Evolutionary conservation across 331 rosid genomes (phyloP), one percentile per base, ranked within the genome.

Genomic region (Acacia concinna): DNA sequence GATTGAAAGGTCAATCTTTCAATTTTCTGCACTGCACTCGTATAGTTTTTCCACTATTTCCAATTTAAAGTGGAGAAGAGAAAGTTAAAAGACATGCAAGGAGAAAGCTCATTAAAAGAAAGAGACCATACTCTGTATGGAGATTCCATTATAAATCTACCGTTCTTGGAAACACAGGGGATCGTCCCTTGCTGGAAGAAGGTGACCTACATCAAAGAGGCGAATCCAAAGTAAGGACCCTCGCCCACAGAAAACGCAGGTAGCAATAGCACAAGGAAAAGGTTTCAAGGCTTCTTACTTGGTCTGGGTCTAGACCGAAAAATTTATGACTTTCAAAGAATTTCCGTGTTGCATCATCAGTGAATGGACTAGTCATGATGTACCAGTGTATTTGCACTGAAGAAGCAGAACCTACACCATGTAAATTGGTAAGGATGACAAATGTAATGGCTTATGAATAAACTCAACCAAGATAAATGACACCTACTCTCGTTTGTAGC

Each of bases 181-280:
- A 96, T 88, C 56, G 98, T 96, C 51, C 99, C 99, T 86, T 96
- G 99, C 87, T 86, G 94, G 89, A 96, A 96, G 86, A 96, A 96
- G 79, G 97, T 96, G 54, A 96, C 92, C 97, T 93, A 81, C 74
- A 90, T 38, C 37, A 80, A 84, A 73, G 63, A 84, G 57, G 81
- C 51, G 63, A 49, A 75, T 74, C 71, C 78, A 74, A 72, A 69
- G 68, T 81, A 82, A 82, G 82, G 57, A 79, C 38, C 41, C 65
- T 32, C 28, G 8, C 18, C 25, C 66, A 83, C 56, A 1, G 13
- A 12, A 75, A 56, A 78, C n/a, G 64, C 35, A 28, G 37, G 78
- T 41, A 72, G 52, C 7, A 75, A 66, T 54, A 73, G 64, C 49
- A 34, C 49, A 41, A 34, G 75, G 59, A 72, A 32, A 64, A 64